These are phyloP conservation scores for Mycena rebaudengoi DNA, from an alignment of 768 basidiomycete species.

Conservation along the genomic window DNA sequence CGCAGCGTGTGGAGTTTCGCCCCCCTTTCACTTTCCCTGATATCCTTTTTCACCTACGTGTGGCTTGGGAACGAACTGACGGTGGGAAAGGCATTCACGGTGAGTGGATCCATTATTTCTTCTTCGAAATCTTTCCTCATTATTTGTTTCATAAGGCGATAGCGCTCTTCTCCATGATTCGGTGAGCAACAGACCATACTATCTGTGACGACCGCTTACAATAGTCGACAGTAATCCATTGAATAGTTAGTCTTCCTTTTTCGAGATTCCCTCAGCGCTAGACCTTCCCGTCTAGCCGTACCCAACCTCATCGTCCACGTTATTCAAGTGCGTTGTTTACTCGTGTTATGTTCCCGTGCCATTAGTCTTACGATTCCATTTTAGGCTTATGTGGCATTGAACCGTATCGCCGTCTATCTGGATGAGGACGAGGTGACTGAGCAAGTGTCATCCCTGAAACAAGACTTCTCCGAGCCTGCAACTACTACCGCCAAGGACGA, in stretches of 20 bases:
- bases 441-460: constrained; percentile 73
- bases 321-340: constrained; percentile 56
- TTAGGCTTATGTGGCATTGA: constrained; percentile 69
- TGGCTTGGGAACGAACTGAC: constrained; percentile 78
- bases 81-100: constrained; percentile 86
- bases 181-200: constrained; percentile 42
- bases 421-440: constrained; percentile 75
- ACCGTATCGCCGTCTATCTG: constrained; percentile 74
- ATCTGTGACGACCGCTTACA: neutral
- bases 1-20: constrained; percentile 66
- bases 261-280: neutral
- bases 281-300: constrained; percentile 50
- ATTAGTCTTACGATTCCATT: neutral
- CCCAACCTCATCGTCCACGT: constrained; percentile 83
- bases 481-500: constrained; percentile 43
- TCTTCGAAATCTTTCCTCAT: neutral
- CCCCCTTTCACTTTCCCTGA: constrained; percentile 84
- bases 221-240: constrained; percentile 14
- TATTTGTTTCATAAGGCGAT: constrained; percentile 59
- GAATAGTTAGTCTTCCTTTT: constrained; percentile 1
- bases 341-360: neutral
- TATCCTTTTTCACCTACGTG: constrained; percentile 83
- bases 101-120: too few species aligned
- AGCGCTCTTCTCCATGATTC: constrained; percentile 86
- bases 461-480: constrained; percentile 32